A percentile compares a stretch with the other conserved stretches of the same genome.
Conservation (phyloP, 805 yeast species). For the Starmerella kuoi region DNA sequence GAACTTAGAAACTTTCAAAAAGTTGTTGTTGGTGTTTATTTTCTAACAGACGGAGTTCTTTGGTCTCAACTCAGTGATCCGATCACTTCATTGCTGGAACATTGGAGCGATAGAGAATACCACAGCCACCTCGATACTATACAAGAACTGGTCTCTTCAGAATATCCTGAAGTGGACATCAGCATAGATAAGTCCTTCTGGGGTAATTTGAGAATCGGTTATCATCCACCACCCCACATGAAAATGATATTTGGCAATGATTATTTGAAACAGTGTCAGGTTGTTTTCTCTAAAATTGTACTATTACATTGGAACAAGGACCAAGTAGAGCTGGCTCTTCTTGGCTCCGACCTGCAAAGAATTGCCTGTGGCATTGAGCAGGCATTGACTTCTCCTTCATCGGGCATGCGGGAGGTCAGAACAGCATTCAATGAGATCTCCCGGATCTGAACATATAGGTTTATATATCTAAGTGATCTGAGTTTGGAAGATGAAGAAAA, state of each 20-base stretch:
- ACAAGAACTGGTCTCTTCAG: neutral
- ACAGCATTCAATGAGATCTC: neutral
- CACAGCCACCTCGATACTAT: neutral
- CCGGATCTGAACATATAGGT: neutral
- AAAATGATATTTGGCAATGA: neutral
- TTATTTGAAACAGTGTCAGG: neutral
- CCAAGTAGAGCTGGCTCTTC: neutral
- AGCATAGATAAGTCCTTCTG: neutral
- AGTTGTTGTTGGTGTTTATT: slow-evolving; percentile 4
- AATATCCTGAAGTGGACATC: neutral
- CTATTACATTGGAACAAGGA: neutral
- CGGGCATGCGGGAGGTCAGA: neutral
- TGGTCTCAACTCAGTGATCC: slow-evolving; percentile 11
- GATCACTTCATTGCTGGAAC: neutral
- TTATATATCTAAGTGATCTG: neutral
- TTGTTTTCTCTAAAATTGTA: neutral
- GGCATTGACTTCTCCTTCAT: neutral
- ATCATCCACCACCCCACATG: neutral
- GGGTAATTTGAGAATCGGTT: neutral
- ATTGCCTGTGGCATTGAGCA: neutral
- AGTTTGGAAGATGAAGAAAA: too few species aligned
- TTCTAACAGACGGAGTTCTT: slow-evolving; percentile 7
- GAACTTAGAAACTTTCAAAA: neutral
- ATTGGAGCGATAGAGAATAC: neutral
- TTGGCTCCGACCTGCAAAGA: neutral